Percentiles rank a stretch among this genome's conserved stretches.
Conservation (phyloP, 169 alveolate species). For the Eimeria falciformis region DNA sequence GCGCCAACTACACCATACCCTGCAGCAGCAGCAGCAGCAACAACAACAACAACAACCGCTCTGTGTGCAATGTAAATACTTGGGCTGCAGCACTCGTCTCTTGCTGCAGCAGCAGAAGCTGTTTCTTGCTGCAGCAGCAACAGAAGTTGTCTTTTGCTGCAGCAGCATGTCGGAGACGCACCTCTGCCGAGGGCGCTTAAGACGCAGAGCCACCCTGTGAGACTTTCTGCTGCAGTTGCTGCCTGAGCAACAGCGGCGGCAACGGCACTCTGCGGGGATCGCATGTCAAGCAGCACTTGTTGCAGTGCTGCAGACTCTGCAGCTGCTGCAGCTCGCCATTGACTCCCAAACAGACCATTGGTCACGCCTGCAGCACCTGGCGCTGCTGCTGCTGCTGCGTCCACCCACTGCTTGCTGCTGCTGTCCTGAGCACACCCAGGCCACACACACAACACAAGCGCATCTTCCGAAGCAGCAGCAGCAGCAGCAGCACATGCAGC, state of each 20-base stretch:
- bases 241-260: neutral
- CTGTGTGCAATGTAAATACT: neutral
- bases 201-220: conserved; percentile 28
- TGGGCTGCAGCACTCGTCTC: neutral
- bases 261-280: neutral
- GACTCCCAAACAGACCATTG: conserved; percentile 1
- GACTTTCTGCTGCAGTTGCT: conserved; percentile 16
- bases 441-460: neutral
- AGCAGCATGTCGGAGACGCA: neutral
- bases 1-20: conserved; percentile 9
- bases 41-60: neutral
- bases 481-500: neutral
- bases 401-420: neutral
- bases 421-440: neutral
- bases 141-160: neutral
- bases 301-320: conserved; percentile 10
- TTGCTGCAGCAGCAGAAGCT: neutral
- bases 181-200: neutral
- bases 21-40: neutral
- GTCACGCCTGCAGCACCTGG: neutral
- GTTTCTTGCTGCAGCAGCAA: neutral
- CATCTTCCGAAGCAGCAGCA: neutral
- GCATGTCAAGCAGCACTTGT: neutral
- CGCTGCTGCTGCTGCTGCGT: conserved; percentile 4
- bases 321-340: conserved; percentile 6